A percentile compares a stretch with the other conserved stretches of the same genome.
Evolutionary conservation across 2,329 filamentous ascomycete genomes (phyloP).

Genomic region (Colletotrichum australisinense): DNA sequence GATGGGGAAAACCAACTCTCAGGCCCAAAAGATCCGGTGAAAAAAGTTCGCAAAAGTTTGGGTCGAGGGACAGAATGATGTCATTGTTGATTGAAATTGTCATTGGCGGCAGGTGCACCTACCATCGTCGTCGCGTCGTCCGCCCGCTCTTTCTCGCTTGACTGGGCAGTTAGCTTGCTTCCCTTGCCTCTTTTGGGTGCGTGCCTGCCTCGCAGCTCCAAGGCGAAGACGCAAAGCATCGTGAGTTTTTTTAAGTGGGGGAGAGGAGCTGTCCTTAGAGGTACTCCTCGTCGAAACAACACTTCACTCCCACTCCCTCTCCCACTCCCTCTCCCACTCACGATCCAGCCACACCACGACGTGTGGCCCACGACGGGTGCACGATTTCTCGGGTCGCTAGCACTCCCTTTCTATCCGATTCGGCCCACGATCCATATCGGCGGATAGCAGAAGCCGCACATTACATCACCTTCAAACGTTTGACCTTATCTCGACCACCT

Average conservation of each 20-base stretch:
- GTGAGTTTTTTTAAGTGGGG: slow-evolving; percentile 10
- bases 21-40: background rate
- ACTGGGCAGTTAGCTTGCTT: slow-evolving; percentile 1
- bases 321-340: background rate
- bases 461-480: background rate
- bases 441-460: background rate
- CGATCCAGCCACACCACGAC: background rate
- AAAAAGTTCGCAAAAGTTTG: background rate
- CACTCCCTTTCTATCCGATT: background rate
- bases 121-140: slow-evolving; percentile 1
- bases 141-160: slow-evolving; percentile 20
- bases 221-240: slow-evolving; percentile 22
- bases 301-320: background rate
- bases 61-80: slow-evolving; percentile 21
- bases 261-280: background rate
- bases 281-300: background rate
- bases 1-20: slow-evolving; percentile 5
- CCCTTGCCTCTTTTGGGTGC: slow-evolving; percentile 11
- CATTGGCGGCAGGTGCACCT: slow-evolving; percentile 23
- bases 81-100: slow-evolving; percentile 21
- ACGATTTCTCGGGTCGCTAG: background rate
- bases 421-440: background rate
- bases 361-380: background rate
- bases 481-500: slow-evolving; percentile 5
- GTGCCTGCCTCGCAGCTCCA: slow-evolving; percentile 10